Base-by-base conservation (phyloP, 2,329 filamentous ascomycete species). In the Orbilia brochopaga region DNA sequence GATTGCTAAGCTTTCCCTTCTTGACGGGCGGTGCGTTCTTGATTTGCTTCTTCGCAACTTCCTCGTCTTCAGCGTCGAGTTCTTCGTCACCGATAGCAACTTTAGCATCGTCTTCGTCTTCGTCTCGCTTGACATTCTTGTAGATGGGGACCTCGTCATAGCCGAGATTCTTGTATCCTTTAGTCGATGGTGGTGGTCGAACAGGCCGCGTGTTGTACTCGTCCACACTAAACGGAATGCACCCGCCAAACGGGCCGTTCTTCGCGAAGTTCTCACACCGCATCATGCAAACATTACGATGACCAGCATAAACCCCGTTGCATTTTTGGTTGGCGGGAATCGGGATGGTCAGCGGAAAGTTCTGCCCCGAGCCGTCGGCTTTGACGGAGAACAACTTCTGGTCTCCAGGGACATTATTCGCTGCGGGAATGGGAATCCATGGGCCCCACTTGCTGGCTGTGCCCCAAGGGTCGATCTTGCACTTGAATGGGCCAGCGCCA, bases 191-290 rank as follows among this genome's bases (percentile, higher is more conserved):
- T 21, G 53, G 53, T 8, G 21, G 5, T 6, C 19, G 24, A 15
- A 40, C 24, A n/a, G 32, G n/a, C 21, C 13, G n/a, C n/a, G n/a
- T n/a, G 46, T 23, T 21, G 7, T 24, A 21, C 2, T 17, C 1
- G 23, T 19, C 56, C 17, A 62, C 19, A 37, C 46, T 32, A 35
- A 62, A 62, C 1, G 84, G 83, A 15, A 86, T 82, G 74, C 85
- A 84, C 55, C 85, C 85, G 57, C 86, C 86, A 75, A 88, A 88
- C 32, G 86, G 86, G 13, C 86, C 86, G 42, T 85, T 85, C 57
- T 82, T 79, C 35, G 85, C 85, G 0, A 80, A 81, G 78, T 88
- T 88, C 80, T 86, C 79, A 79, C 85, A 87, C 23, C 85, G 82
- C 54, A 88, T 85, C 75, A 88, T 83, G 80, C 86, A 88, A 74